Evolutionary conservation across 768 basidiomycete genomes (phyloP).

Genomic region (Hypsizygus marmoreus): DNA sequence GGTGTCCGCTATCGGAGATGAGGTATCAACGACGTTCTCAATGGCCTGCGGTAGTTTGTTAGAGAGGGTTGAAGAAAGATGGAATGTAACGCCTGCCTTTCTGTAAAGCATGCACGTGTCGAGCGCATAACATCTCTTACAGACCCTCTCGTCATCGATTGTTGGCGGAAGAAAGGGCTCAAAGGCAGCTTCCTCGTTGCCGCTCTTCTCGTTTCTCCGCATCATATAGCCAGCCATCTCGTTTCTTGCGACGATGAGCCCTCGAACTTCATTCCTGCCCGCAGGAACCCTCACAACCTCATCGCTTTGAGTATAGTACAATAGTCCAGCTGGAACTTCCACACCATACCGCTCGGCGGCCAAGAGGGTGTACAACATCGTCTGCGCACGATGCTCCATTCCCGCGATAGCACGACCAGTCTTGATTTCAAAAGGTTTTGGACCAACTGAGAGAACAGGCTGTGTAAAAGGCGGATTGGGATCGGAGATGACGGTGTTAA

Average conservation of each 20-base stretch:
- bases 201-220: constrained; percentile 38
- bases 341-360: constrained; percentile 89
- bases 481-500: constrained; percentile 66
- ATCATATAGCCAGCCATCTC: constrained; percentile 80
- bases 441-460: constrained; percentile 32
- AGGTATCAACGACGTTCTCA: constrained; percentile 57
- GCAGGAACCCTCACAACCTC: constrained; percentile 83
- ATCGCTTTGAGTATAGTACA: constrained; percentile 94
- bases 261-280: constrained; percentile 80
- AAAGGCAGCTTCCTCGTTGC: constrained; percentile 12
- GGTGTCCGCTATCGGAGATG: constrained; percentile 61
- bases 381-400: constrained; percentile 96
- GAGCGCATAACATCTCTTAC: constrained; percentile 78
- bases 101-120: constrained; percentile 96
- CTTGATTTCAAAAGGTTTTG: constrained; percentile 93
- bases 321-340: constrained; percentile 77
- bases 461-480: constrained; percentile 27
- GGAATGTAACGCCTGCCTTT: constrained; percentile 47
- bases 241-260: constrained; percentile 80
- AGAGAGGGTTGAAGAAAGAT: constrained; percentile 9
- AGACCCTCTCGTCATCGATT: constrained; percentile 78
- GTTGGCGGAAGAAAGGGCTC: constrained; percentile 82
- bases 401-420: constrained; percentile 77
- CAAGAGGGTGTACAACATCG: constrained; percentile 93
- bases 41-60: constrained; percentile 50